Conservation (phyloP, 371 early-diverging fungal genomes). For the Mucor irregularis region DNA sequence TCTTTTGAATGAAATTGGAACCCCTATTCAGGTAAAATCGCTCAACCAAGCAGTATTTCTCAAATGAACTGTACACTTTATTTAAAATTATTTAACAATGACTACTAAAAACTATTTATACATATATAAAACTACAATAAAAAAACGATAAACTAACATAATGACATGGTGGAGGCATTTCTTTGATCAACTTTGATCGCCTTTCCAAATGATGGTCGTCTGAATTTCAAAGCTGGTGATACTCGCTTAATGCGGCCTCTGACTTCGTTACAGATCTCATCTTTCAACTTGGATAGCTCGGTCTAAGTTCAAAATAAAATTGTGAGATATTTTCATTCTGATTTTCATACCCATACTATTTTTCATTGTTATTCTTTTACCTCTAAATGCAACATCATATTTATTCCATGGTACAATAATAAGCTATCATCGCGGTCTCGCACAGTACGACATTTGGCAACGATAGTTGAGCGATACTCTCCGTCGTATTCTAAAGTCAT, state of each 20-base stretch:
- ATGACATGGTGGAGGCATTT: neutral
- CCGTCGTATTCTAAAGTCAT: slow-evolving; percentile 1
- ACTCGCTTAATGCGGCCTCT: neutral
- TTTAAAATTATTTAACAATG: too few relatives aligned
- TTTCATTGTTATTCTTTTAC: slow-evolving; percentile 3
- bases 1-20: too few relatives aligned
- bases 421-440: neutral
- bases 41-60: too few relatives aligned
- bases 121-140: too few relatives aligned
- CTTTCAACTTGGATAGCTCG: slow-evolving; percentile 2
- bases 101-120: too few relatives aligned
- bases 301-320: neutral
- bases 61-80: too few relatives aligned
- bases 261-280: neutral
- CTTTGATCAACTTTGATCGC: neutral
- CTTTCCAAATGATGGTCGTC: neutral
- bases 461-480: neutral
- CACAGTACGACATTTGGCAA: slow-evolving; percentile 2
- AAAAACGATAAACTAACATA: too few relatives aligned
- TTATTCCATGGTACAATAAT: neutral
- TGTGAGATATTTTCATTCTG: neutral
- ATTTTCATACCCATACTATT: neutral
- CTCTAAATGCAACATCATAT: slow-evolving; percentile 1
- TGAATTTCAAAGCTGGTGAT: neutral
- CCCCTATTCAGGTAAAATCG: too few relatives aligned